Conservation (phyloP, 2,329 filamentous ascomycete species). For the Ascochyta viciae-villosae region DNA sequence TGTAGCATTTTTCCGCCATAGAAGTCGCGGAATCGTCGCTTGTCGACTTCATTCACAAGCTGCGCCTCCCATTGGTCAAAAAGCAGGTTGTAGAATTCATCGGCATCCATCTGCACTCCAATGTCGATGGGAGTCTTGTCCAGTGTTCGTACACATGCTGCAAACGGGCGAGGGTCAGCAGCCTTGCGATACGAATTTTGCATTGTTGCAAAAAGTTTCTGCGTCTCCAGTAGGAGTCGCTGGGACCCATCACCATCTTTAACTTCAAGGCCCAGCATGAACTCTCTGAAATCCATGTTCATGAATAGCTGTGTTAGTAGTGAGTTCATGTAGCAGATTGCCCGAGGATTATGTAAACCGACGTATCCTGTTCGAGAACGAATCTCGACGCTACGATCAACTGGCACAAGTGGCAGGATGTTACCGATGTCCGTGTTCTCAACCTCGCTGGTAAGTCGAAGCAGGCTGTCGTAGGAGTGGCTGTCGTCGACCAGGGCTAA, state of each 20-base stretch:
- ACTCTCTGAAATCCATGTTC: constrained; percentile 85
- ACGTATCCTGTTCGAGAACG: constrained; percentile 80
- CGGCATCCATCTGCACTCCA: constrained; percentile 93
- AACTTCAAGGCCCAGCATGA: constrained; percentile 70
- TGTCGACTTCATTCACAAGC: constrained; percentile 71
- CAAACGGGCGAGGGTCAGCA: constrained; percentile 75
- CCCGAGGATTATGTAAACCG: constrained; percentile 90
- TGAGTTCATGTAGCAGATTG: constrained; percentile 97
- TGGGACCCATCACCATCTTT: constrained; percentile 65
- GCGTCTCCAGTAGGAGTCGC: constrained; percentile 75
- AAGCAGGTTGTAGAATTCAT: constrained; percentile 94
- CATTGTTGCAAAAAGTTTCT: constrained; percentile 83
- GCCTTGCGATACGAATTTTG: constrained; percentile 79
- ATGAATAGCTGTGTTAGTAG: constrained; percentile 94
- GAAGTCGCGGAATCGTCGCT: constrained; percentile 77
- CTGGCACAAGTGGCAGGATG: constrained; percentile 61
- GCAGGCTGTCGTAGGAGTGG: constrained; percentile 36
- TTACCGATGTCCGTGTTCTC: constrained; percentile 53
- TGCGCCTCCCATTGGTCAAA: constrained; percentile 92
- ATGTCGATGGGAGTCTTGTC: constrained; percentile 86
- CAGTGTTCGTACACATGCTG: constrained; percentile 79
- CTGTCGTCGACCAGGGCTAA: constrained; percentile 43
- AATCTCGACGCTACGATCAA: constrained; percentile 73
- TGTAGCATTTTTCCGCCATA: constrained; percentile 93
- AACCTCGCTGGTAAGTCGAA: constrained; percentile 34